A percentile compares a stretch with the other conserved stretches of the same genome.
These are phyloP conservation scores for Vaccinium corymbosum DNA, from an alignment of 148 eudicot species.

Conservation along the genomic window DNA sequence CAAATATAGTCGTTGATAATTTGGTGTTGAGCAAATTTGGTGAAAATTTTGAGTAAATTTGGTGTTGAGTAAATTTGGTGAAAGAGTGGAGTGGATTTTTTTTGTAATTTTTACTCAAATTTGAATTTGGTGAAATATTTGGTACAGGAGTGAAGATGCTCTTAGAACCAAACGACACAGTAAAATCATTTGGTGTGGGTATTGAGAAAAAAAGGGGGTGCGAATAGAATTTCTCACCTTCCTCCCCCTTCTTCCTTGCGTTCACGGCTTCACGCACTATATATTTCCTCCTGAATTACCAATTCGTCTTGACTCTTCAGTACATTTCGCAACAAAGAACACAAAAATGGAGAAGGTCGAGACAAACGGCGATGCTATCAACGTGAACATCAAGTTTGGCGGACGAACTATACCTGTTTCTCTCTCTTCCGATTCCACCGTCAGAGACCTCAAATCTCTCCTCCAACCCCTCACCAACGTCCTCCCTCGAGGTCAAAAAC, in stretches of 20 bases:
- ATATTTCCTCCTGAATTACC: background rate
- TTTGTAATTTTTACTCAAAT: too few species aligned
- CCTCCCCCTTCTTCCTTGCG: background rate
- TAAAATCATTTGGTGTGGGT: too few species aligned
- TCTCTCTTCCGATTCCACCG: conserved; percentile 34
- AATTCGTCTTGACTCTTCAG: background rate
- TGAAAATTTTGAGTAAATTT: too few species aligned
- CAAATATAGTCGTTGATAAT: too few species aligned
- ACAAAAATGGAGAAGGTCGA: conserved; percentile 23
- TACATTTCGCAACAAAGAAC: background rate
- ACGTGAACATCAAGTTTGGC: conserved; percentile 66
- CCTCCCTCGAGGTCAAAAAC: conserved; percentile 97
- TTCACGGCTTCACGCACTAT: background rate
- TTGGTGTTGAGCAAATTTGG: too few species aligned
- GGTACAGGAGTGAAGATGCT: too few species aligned
- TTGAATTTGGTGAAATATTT: too few species aligned
- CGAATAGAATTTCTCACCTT: too few species aligned
- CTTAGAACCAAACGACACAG: too few species aligned
- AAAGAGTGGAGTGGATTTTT: too few species aligned
- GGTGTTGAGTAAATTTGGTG: too few species aligned
- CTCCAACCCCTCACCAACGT: conserved; percentile 76
- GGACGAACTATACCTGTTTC: conserved; percentile 50
- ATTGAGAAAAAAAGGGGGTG: too few species aligned
- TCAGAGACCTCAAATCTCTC: conserved; percentile 58
- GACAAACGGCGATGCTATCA: conserved; percentile 20